phyloP scores from a whole-genome alignment of 306 rosid species.

The Quercus mongolica region DNA sequence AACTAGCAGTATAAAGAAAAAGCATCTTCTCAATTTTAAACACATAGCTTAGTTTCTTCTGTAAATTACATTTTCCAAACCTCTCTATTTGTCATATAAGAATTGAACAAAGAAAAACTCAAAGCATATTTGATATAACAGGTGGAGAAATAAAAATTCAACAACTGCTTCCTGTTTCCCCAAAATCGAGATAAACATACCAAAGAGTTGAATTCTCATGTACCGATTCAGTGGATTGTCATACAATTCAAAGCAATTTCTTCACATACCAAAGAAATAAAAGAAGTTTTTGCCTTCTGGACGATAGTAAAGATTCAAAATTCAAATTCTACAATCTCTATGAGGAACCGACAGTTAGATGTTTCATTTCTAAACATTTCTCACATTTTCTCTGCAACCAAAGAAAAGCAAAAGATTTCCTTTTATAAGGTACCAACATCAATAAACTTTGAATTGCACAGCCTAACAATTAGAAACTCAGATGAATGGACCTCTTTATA shows the following conservation, averaged over 20 bases:
- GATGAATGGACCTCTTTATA: background rate
- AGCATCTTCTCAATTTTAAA: background rate
- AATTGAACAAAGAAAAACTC: background rate
- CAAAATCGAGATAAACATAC: too few relatives aligned
- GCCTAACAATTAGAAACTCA: background rate
- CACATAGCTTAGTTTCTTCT: background rate
- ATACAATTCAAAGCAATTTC: too few relatives aligned
- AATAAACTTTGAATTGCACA: background rate
- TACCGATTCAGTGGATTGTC: too few relatives aligned
- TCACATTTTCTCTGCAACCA: background rate
- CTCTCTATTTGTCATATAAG: background rate
- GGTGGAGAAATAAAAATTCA: too few relatives aligned
- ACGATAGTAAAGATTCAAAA: too few relatives aligned
- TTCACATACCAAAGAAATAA: too few relatives aligned
- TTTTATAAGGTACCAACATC: background rate
- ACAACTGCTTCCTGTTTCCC: too few relatives aligned
- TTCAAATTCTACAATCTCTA: too few relatives aligned
- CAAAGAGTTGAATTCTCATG: too few relatives aligned
- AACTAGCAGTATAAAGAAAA: background rate
- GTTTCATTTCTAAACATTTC: background rate
- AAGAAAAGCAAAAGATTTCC: too few relatives aligned
- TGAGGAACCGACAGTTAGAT: background rate
- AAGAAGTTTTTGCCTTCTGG: too few relatives aligned
- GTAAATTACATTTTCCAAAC: background rate
- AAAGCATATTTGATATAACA: background rate